Evolutionary conservation across 495 filamentous ascomycete genomes (phyloP).

Genomic region (Penicillium manginii): DNA sequence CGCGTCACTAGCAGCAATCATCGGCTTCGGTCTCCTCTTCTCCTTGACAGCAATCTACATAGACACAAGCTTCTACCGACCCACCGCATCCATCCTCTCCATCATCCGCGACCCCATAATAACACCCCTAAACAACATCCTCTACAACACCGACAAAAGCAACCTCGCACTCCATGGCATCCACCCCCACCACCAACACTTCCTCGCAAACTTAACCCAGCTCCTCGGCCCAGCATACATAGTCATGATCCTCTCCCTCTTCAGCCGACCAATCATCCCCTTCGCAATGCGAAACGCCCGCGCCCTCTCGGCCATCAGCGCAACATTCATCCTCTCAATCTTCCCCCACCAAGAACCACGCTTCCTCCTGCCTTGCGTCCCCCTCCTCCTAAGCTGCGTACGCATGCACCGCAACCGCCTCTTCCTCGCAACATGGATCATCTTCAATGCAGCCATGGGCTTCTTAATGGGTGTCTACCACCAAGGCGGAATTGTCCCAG

Average conservation of each 20-base stretch:
- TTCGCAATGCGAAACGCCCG: constrained; percentile 54
- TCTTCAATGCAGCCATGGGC: constrained; percentile 80
- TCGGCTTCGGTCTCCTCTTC: constrained; percentile 63
- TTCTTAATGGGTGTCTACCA: constrained; percentile 90
- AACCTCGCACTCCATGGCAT: constrained; percentile 91
- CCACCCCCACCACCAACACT: constrained; percentile 89
- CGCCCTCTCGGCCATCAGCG: constrained; percentile 76
- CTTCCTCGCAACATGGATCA: constrained; percentile 73
- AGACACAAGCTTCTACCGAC: constrained; percentile 82
- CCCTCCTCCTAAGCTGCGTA: constrained; percentile 84
- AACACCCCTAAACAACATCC: constrained; percentile 88
- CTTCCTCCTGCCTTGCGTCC: constrained; percentile 86
- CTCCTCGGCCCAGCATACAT: constrained; percentile 86
- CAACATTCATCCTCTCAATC: constrained; percentile 75
- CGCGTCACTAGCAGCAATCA: constrained; percentile 63
- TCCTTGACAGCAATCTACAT: constrained; percentile 71
- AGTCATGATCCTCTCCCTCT: constrained; percentile 61
- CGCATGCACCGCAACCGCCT: constrained; percentile 64
- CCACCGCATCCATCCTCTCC: constrained; percentile 56
- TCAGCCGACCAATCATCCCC: constrained; percentile 52
- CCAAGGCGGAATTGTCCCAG: constrained; percentile 88
- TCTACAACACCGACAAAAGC: constrained; percentile 74
- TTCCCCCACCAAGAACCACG: constrained; percentile 95
- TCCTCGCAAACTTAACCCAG: constrained; percentile 82
- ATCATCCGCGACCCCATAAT: constrained; percentile 66